Evolutionary conservation across 768 basidiomycete species (phyloP).

Genomic region (Hypholoma fasciculare): DNA sequence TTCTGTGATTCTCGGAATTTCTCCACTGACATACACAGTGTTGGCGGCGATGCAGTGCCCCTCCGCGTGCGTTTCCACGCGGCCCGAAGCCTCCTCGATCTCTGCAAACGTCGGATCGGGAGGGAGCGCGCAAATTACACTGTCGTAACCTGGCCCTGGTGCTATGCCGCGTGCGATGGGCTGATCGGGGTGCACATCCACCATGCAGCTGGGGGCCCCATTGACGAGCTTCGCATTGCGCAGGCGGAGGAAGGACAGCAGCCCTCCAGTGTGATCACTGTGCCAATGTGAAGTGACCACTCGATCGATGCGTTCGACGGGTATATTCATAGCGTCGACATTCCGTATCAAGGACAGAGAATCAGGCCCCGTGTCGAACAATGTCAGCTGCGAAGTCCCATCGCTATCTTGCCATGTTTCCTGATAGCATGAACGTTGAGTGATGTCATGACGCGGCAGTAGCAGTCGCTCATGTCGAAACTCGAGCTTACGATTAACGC

Average conservation of each 20-base stretch:
- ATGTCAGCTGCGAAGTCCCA: conserved; percentile 46
- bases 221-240: conserved; percentile 23
- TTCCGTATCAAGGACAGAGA: conserved; percentile 75
- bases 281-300: conserved; percentile 84
- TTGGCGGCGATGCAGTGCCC: conserved; percentile 67
- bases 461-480: background rate
- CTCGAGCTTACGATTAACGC: conserved; percentile 61
- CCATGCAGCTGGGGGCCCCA: conserved; percentile 34
- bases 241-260: conserved; percentile 61
- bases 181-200: conserved; percentile 79
- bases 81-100: conserved; percentile 56
- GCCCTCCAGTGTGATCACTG: conserved; percentile 71
- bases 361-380: conserved; percentile 89
- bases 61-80: conserved; percentile 52
- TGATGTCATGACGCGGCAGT: background rate
- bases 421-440: conserved; percentile 25
- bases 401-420: conserved; percentile 54
- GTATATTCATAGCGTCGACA: conserved; percentile 55
- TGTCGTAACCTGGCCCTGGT: conserved; percentile 57
- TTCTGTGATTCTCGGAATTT: conserved; percentile 68
- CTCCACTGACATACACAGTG: conserved; percentile 77
- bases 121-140: conserved; percentile 59
- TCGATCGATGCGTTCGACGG: conserved; percentile 53
- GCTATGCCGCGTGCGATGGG: conserved; percentile 77
- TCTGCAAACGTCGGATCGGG: conserved; percentile 72